Evolutionary conservation across 2,329 filamentous ascomycete genomes (phyloP), one percentile per base, ranked within the genome.

Genomic region (Apiospora phragmitis): DNA sequence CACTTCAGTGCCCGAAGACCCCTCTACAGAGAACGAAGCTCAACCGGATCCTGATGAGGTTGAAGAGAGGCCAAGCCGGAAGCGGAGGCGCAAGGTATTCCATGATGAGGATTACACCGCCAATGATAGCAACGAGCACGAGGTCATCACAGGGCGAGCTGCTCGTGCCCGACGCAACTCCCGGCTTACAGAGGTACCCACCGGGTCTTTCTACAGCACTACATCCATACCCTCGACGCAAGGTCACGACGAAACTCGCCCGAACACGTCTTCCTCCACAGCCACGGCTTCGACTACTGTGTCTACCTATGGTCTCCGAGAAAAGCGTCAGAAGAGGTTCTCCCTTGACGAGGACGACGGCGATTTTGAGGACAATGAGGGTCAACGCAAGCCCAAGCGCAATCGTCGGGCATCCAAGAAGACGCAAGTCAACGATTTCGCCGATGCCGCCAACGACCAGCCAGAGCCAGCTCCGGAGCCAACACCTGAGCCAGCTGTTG

Each of bases 271-370:
- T 2, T 86, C 85, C 0, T 89, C 88, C 0, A 87, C 85, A 8
- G 85, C 83, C 12, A 85, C 85, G 9, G 80, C 80, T 3, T 84
- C 84, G 45, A 88, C 86, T 1, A 81, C 79, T 4, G 85, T 85
- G 68, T 88, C 87, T 0, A 83, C 87, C 74, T 87, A 87, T 0
- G 84, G 76, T n/a, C 75, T 89, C 72, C 83, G 87, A 4, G 86
- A 87, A 38, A 89, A 88, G 77, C 83, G 86, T 11, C 86, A 86
- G 74, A 87, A 87, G 74, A 85, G 86, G 67, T 88, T 87, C 80
- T 82, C 83, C 1, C 83, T 87, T 5, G 83, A 87, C 59, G 82
- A 85, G 11, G 80, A 80, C 18, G 82, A 83, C 21, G 79, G 78
- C 42, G 75, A 75, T 16, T 72, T 78, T 5, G 78, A 79, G 16